Percentiles rank a stretch among this genome's conserved stretches.
These are phyloP conservation scores for Didymella exigua DNA, from an alignment of 2,329 filamentous ascomycete genomes.

Conservation along the genomic window DNA sequence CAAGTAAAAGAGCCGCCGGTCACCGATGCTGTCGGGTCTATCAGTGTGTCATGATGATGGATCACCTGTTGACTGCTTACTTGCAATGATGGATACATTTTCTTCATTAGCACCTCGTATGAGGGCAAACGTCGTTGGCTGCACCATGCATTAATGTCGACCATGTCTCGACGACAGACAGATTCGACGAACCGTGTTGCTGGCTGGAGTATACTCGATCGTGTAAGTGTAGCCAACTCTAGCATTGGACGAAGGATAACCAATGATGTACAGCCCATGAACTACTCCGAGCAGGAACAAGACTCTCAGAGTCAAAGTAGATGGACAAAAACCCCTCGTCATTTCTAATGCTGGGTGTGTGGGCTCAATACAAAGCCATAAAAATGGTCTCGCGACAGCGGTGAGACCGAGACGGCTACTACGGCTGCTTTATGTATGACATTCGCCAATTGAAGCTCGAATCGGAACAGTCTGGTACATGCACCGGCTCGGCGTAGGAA, in stretches of 20 bases:
- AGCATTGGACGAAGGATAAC: not conserved
- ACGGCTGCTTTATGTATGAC: not conserved
- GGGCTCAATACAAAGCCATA: not conserved
- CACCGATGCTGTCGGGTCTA: not conserved
- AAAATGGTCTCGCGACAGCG: not conserved
- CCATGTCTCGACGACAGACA: not conserved
- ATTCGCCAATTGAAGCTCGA: not conserved
- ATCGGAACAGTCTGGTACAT: not conserved
- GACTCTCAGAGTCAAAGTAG: not conserved
- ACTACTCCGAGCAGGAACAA: not conserved
- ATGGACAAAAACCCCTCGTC: not conserved
- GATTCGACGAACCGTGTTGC: not conserved
- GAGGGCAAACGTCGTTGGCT: not conserved
- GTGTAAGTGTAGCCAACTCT: not conserved
- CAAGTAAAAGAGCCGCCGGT: not conserved
- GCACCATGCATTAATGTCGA: not conserved
- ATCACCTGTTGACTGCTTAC: not conserved
- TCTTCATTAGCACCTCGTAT: not conserved
- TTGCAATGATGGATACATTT: not conserved
- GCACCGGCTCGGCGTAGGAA: not conserved
- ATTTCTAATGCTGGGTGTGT: not conserved
- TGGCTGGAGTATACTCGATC: not conserved
- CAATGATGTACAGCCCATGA: not conserved
- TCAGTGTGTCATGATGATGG: not conserved
- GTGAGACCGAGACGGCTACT: not conserved